Evolutionary conservation across 1,284 basidiomycete species (phyloP).

Genomic region (Porodaedalea pini): DNA sequence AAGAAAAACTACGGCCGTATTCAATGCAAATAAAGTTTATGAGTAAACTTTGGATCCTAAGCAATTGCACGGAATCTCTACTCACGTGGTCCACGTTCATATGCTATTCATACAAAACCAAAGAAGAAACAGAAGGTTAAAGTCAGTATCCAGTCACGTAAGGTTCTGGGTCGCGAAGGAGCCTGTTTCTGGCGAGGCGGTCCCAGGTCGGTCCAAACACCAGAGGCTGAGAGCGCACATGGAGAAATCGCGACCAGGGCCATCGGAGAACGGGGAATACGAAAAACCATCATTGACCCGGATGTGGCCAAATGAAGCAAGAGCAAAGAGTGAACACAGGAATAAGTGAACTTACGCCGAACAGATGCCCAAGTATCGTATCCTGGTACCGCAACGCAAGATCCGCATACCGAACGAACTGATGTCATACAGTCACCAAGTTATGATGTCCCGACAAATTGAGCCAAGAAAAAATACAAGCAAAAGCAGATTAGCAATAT

Average conservation of each 20-base stretch:
- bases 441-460: background rate
- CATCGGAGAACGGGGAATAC: background rate
- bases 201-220: background rate
- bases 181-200: background rate
- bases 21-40: background rate
- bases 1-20: slow-evolving; percentile 17
- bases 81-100: slow-evolving; percentile 77
- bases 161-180: slow-evolving; percentile 8
- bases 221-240: background rate
- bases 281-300: slow-evolving; percentile 5
- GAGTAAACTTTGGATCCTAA: background rate
- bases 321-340: background rate
- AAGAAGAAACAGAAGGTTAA: slow-evolving; percentile 11
- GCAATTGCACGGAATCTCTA: slow-evolving; percentile 16
- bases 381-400: slow-evolving; percentile 83
- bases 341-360: slow-evolving; percentile 54
- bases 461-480: slow-evolving; percentile 10
- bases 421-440: slow-evolving; percentile 3
- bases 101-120: slow-evolving; percentile 41
- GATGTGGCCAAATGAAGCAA: slow-evolving; percentile 5
- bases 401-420: slow-evolving; percentile 83
- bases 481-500: background rate
- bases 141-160: slow-evolving; percentile 10
- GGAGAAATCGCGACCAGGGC: slow-evolving; percentile 6
- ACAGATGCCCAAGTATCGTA: slow-evolving; percentile 87